Percentiles rank a stretch among this genome's conserved stretches.
phyloP scores from a whole-genome alignment of 208 protist species.

The Tritrichomonas musculus region DNA sequence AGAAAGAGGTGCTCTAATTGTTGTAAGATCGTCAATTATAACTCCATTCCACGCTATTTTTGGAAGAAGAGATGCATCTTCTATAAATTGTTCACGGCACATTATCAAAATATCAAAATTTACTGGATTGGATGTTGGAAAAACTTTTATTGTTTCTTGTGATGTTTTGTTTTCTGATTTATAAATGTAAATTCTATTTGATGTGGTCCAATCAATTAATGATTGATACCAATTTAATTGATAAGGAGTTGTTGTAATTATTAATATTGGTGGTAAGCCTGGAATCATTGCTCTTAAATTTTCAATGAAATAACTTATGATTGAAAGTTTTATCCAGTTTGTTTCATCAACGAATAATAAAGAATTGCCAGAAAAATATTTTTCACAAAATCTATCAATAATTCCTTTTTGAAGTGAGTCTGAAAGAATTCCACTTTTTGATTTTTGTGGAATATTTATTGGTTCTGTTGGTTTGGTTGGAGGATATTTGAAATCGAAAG shows the following conservation, averaged over 20 bases:
- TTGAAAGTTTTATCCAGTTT: neutral
- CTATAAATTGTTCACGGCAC: neutral
- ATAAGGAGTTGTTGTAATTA: neutral
- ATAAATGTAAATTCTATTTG: neutral
- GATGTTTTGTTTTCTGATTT: neutral
- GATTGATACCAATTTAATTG: neutral
- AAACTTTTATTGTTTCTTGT: neutral
- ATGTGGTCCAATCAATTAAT: neutral
- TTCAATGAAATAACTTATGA: neutral
- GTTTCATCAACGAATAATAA: neutral
- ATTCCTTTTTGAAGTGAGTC: too few relatives aligned
- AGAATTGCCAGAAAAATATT: too few relatives aligned
- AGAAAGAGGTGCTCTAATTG: neutral
- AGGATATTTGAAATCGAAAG: too few relatives aligned
- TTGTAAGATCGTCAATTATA: neutral
- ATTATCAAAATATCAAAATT: neutral
- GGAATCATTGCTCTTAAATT: neutral
- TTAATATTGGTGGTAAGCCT: neutral
- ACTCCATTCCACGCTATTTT: neutral
- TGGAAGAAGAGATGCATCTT: neutral
- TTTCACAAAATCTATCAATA: too few relatives aligned
- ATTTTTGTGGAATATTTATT: too few relatives aligned
- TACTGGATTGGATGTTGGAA: neutral
- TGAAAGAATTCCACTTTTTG: too few relatives aligned
- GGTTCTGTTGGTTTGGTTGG: too few relatives aligned